Evolutionary conservation across 176 grass and related monocot species (phyloP).

Genomic region (Phragmites australis): DNA sequence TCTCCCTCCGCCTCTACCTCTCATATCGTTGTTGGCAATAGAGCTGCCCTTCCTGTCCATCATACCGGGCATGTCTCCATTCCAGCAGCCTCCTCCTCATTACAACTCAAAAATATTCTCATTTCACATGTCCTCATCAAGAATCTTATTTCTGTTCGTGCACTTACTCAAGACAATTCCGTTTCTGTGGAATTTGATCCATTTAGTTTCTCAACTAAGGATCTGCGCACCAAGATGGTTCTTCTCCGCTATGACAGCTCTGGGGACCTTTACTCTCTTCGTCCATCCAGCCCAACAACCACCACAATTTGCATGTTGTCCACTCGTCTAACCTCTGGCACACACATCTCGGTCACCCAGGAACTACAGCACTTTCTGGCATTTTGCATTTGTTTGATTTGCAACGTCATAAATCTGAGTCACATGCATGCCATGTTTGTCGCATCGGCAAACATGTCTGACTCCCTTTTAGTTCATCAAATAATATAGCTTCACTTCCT

Average conservation of each 20-base stretch:
- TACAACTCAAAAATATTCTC: not conserved
- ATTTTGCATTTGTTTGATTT: too few species aligned
- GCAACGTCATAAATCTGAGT: too few species aligned
- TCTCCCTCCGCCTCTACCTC: too few species aligned
- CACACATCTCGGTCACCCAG: too few species aligned
- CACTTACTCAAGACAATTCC: not conserved
- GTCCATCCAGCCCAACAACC: too few species aligned
- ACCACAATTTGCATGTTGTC: too few species aligned
- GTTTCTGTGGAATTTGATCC: not conserved
- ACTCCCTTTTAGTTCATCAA: too few species aligned
- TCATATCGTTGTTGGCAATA: not conserved
- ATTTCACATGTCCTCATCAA: not conserved
- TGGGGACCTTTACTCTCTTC: not conserved
- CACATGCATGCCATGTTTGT: too few species aligned
- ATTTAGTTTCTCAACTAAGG: not conserved
- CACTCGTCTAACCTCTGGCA: too few species aligned
- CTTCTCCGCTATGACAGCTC: not conserved
- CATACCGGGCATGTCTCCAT: not conserved
- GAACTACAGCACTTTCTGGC: too few species aligned
- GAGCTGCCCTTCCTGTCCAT: not conserved
- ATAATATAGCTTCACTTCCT: too few species aligned
- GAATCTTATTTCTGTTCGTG: not conserved
- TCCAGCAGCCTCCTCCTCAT: not conserved
- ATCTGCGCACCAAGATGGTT: not conserved
- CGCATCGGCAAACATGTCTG: too few species aligned